Evolutionary conservation across 2,329 filamentous ascomycete genomes (phyloP), one percentile per base, ranked within the genome.

Genomic region (Geosmithia morbida): DNA sequence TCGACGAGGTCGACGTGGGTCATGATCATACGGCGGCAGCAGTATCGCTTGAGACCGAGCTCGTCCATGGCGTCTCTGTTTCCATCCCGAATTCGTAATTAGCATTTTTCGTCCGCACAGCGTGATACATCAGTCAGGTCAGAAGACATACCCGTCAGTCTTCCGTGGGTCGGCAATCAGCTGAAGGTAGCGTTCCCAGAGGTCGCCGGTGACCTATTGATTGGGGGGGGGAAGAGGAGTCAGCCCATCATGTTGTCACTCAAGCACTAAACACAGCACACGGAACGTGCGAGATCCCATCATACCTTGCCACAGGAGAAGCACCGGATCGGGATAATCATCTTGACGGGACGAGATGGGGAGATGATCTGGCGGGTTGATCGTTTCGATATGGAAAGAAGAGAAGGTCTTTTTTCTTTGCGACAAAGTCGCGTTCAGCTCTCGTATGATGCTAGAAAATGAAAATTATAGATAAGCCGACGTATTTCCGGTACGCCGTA

Each of bases 11-110:
- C 92, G 59, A 98, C 92, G 68, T 98, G 92, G 50, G 92, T 98
- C 85, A 98, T 96, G 66, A 98, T 81, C 92, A 98, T 98, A 60
- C 92, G 85, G 57, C 92, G 86, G 72, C 92, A 98, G 77, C 92
- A 98, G 73, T 98, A 98, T 57, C 92, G 81, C 68, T 87, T 90
- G 60, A 94, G 84, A 48, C 88, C 88, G 47, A 98, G 81, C 62
- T 88, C 78, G 66, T 97, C 89, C 84, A 98, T 94, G 41, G 90
- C 92, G 63, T 96, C 88, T 60, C 92, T 96, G 26, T 7, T 11
- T 17, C 11, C 11, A n/a, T n/a, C n/a, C n/a, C n/a, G n/a, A n/a
- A n/a, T n/a, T n/a, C 33, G 5, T n/a, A n/a, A 39, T n/a, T 3
- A 42, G 30, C 14, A 17, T 43, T 8, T 8, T 26, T 26, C 4